Base-by-base conservation (phyloP, 2,329 filamentous ascomycete species). In the Fusarium sp. region DNA sequence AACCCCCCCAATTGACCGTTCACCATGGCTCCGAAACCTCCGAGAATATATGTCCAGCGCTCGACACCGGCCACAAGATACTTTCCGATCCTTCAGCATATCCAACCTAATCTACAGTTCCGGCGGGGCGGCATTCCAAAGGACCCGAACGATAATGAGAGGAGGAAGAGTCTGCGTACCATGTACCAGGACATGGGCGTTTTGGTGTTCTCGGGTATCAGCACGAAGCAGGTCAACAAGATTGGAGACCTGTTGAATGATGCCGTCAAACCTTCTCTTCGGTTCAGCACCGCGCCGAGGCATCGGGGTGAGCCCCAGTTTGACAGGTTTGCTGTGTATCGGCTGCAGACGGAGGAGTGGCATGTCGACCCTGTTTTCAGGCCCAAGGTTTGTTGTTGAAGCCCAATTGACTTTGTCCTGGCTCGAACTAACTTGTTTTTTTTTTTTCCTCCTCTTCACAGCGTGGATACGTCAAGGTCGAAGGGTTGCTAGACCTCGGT, bases 151-250 rank as follows among this genome's bases (percentile, higher is more conserved):
- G 33, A 57, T 6, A 9, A 22, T 22, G 33, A 36, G 5, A 9
- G 33, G 20, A 24, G 55, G 22, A 24, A 17, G 22, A 27, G 14
- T 24, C 55, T 57, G 55, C 55, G 55, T 22, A 71, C 73, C 33
- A 17, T 81, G 5, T 82, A 81, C 58, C 72, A 80, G 22, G 81
- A 82, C 55, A 72, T 81, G 1, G 81, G 81, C 4, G 76, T 81
- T 3, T 44, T 82, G 20, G 75, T 78, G 14, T 83, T 75, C 60
- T 76, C 77, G 6, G 81, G 81, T 1, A 73, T 77, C 7, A 66
- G 66, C 9, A 59, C 66, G 2, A 4, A 10, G 16, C 76, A 82
- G 64, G 71, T 75, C 1, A 5, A 22, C 12, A 27, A 58, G 8
- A 78, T 83, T 6, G 77, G 71, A 8, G 49, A 69, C 11, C 40